Evolutionary conservation across 352 stramenopile genomes (phyloP).

Genomic region (Paralagenidium karlingii): DNA sequence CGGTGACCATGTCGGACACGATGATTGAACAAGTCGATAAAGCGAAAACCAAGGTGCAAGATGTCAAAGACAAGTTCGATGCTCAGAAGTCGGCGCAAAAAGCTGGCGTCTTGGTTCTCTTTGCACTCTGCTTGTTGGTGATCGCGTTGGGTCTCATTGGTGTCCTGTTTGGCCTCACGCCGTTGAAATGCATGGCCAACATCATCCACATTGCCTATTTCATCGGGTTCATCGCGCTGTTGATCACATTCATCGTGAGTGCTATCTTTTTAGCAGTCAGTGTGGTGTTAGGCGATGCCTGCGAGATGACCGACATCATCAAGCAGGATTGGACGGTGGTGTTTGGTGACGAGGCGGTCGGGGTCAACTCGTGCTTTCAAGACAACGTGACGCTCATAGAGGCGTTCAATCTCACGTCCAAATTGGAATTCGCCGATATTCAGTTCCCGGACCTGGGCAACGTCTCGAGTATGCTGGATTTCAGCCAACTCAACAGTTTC

Average conservation of each 20-base stretch:
- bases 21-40: slow-evolving; percentile 19
- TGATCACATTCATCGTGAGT: slow-evolving; percentile 50
- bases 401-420: slow-evolving; percentile 33
- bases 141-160: slow-evolving; percentile 44
- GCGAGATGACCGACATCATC: slow-evolving; percentile 34
- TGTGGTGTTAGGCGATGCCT: slow-evolving; percentile 45
- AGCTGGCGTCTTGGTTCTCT: slow-evolving; percentile 31
- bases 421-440: slow-evolving; percentile 50
- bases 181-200: slow-evolving; percentile 39
- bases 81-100: slow-evolving; percentile 23
- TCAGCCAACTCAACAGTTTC: slow-evolving; percentile 24
- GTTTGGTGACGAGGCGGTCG: slow-evolving; percentile 29
- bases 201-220: slow-evolving; percentile 68
- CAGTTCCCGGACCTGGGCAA: slow-evolving; percentile 25
- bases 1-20: slow-evolving; percentile 12
- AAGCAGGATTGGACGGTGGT: slow-evolving; percentile 35
- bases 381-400: slow-evolving; percentile 50
- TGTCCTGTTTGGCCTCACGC: slow-evolving; percentile 48
- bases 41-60: slow-evolving; percentile 13
- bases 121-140: slow-evolving; percentile 33
- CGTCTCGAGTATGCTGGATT: slow-evolving; percentile 23
- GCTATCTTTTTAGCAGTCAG: slow-evolving; percentile 35
- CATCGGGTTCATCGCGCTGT: slow-evolving; percentile 46
- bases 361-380: slow-evolving; percentile 44
- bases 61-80: slow-evolving; percentile 22